Evolutionary conservation across 768 basidiomycete species (phyloP), one percentile per base, ranked within the genome.

Genomic region (Mycena filopes): DNA sequence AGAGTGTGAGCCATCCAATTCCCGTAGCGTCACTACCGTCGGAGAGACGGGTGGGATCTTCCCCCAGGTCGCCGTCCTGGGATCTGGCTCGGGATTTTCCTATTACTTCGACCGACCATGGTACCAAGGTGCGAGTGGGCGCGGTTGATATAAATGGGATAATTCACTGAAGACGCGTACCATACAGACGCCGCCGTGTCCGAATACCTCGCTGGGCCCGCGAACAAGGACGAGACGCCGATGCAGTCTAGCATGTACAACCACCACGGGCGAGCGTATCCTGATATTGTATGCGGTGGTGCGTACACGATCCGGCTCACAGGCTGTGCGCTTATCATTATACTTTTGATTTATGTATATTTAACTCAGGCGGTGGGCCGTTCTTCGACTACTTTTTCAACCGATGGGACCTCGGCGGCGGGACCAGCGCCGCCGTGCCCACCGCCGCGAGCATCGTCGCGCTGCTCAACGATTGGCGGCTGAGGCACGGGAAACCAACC

Each of bases 391-490:
- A 76, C 70, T 72, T 74, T 43, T 72, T 70, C 53, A 77, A 75
- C 8, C 58, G 59, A 1, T 73, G 72, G 13, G 51, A 36, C 21
- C 68, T 69, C n/a, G 74, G 76, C n/a, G 75, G 55, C 11, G 81
- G 81, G 12, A 83, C 82, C 1, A 79, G 77, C 12, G 81, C 79
- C 1, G 18, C 78, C 0, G 1, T 78, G 0, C 83, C 83, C 0
- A 73, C 70, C n/a, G 66, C 80, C 2, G 83, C 79, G 4, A 65
- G 77, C n/a, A 80, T 82, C 18, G 63, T 82, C 47, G 60, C 82
- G 3, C 70, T 82, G 66, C 69, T 83, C 25, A 82, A 82, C 50
- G 82, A 82, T 62, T 81, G 78, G 5, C 80, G 81, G 9, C 68
- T 83, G 36, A 68, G 70, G 6, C 0, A 13, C 4, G 66, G 71